Percentiles rank a stretch among this genome's conserved stretches.
phyloP scores from a whole-genome alignment of 106 monocot genomes.

The Vanilla planifolia region DNA sequence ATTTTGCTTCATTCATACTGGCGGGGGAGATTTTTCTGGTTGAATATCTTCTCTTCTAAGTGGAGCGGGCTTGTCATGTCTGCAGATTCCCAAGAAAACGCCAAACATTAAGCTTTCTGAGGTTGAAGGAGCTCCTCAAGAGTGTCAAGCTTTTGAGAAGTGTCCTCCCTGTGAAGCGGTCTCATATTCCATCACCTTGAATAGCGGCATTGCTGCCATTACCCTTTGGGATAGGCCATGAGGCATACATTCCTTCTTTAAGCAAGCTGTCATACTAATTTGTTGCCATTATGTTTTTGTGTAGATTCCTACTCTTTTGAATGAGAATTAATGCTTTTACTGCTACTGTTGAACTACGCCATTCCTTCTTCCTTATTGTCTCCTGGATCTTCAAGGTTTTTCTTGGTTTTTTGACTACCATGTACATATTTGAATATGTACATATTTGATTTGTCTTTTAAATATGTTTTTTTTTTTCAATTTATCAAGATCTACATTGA shows the following conservation, averaged over 20 bases:
- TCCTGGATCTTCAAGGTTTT: neutral
- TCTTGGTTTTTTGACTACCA: too few relatives aligned
- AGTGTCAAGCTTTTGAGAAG: too few relatives aligned
- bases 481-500: neutral
- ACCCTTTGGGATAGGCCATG: constrained; percentile 30
- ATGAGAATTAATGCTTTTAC: too few relatives aligned
- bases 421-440: neutral
- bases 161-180: neutral
- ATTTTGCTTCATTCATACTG: neutral
- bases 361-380: neutral
- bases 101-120: constrained; percentile 21
- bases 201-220: constrained; percentile 21
- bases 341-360: neutral
- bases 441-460: neutral
- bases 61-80: constrained; percentile 36
- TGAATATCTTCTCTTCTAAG: constrained; percentile 12
- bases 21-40: constrained; percentile 1
- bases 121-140: too few relatives aligned
- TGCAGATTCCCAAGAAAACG: constrained; percentile 41
- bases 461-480: constrained; percentile 1
- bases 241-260: constrained; percentile 16
- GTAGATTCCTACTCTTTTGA: neutral
- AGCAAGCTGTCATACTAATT: neutral
- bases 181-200: constrained; percentile 27
- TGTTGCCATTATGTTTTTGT: neutral